Evolutionary conservation across 1,284 basidiomycete genomes (phyloP).

Genomic region (Chiua sp.): DNA sequence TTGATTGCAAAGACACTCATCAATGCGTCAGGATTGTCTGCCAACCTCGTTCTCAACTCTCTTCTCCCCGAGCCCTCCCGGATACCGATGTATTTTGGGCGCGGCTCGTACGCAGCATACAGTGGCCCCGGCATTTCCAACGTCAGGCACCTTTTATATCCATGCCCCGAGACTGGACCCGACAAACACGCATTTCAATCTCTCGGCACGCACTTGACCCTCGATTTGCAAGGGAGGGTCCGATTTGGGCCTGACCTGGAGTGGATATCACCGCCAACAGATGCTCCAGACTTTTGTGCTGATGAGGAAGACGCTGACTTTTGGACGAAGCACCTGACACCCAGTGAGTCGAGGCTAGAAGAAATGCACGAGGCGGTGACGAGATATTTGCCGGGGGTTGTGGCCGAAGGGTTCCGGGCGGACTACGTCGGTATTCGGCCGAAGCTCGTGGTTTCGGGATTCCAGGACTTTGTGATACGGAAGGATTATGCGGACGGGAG

Average conservation of each 20-base stretch:
- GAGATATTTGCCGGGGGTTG: slow-evolving; percentile 78
- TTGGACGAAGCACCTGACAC: slow-evolving; percentile 75
- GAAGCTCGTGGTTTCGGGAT: slow-evolving; percentile 84
- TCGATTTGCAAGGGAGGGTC: slow-evolving; percentile 88
- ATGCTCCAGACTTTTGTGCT: slow-evolving; percentile 33
- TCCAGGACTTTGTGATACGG: slow-evolving; percentile 85
- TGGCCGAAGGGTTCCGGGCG: slow-evolving; percentile 69
- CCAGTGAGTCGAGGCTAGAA: slow-evolving; percentile 65
- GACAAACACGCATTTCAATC: slow-evolving; percentile 72
- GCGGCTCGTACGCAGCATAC: slow-evolving; percentile 90
- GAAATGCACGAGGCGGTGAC: slow-evolving; percentile 74
- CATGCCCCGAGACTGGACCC: slow-evolving; percentile 73
- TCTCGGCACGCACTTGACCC: slow-evolving; percentile 89
- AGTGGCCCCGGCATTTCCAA: slow-evolving; percentile 72
- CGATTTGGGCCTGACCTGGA: slow-evolving; percentile 95
- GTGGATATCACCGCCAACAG: slow-evolving; percentile 69
- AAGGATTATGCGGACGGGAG: slow-evolving; percentile 50
- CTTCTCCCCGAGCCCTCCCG: slow-evolving; percentile 60
- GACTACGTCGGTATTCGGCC: slow-evolving; percentile 95
- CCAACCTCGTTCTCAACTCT: slow-evolving; percentile 73
- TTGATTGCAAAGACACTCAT: slow-evolving; percentile 88
- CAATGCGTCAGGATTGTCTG: slow-evolving; percentile 88
- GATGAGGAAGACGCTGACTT: slow-evolving; percentile 67
- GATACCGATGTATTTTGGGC: slow-evolving; percentile 76
- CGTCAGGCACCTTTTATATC: slow-evolving; percentile 87